Percentiles rank a stretch among this genome's conserved stretches.
Evolutionary conservation across 805 yeast genomes (phyloP).

Genomic region (Metschnikowia proteae): DNA sequence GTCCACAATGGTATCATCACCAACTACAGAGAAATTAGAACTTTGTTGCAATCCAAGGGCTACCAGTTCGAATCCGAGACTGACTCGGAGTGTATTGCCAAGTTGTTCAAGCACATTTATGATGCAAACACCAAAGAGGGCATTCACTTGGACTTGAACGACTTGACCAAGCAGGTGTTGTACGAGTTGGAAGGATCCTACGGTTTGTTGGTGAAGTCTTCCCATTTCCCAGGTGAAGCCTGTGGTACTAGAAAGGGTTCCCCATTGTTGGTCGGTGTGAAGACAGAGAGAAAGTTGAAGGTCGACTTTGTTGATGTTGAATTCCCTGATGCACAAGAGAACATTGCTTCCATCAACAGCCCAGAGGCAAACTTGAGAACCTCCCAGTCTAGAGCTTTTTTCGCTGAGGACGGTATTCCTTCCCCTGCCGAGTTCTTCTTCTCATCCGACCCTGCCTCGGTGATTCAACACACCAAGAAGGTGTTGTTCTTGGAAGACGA

Average conservation of each 20-base stretch:
- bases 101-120: constrained; percentile 85
- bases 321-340: constrained; percentile 65
- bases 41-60: constrained; percentile 77
- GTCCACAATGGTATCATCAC: constrained; percentile 99
- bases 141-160: constrained; percentile 79
- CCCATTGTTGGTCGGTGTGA: constrained; percentile 94
- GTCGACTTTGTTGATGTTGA: constrained; percentile 98
- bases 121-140: constrained; percentile 73
- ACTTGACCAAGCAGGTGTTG: constrained; percentile 87
- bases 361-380: constrained; percentile 66
- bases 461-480: constrained; percentile 93
- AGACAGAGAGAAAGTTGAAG: constrained; percentile 89
- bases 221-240: constrained; percentile 91
- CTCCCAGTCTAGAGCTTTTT: constrained; percentile 93
- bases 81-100: constrained; percentile 97
- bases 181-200: constrained; percentile 96
- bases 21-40: constrained; percentile 86
- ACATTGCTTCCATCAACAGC: constrained; percentile 43
- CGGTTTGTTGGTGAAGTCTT: constrained; percentile 88
- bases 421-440: constrained; percentile 93
- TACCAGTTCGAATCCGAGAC: constrained; percentile 85
- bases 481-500: constrained; percentile 96
- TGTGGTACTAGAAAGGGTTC: constrained; percentile 98
- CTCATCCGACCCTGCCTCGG: constrained; percentile 96
- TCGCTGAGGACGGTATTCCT: constrained; percentile 89